Evolutionary conservation across 2,329 filamentous ascomycete genomes (phyloP), one percentile per base, ranked within the genome.

Genomic region (Penicillium sp.): DNA sequence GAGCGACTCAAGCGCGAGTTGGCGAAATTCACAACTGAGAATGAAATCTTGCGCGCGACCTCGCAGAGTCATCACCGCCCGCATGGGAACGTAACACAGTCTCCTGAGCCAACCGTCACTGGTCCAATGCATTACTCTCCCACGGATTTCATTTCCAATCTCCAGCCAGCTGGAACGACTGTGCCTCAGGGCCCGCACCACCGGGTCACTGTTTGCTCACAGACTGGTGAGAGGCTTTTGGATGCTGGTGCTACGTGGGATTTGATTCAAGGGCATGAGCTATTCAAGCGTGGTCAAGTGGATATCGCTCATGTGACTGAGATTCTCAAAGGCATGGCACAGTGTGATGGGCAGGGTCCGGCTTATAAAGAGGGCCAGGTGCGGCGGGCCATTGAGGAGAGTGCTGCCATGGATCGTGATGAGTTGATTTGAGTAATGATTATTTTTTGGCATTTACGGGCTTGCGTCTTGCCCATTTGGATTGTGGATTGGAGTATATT

Each of bases 21-120:
- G 27, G 89, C 94, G 61, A 89, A 89, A 68, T 85, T 90, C 49
- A 87, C 86, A 56, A 96, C 91, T 8, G 92, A 97, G 71, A 97
- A 97, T 71, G 90, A 97, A 74, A 92, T 97, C 50, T 79, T 97
- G 34, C 88, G 91, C 44, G 91, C 91, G 5, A 96, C 91, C 1
- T 86, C 87, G 6, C 77, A 61, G 58, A 59, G 56, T 59, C 64
- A 68, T 59, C 64, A 68, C 67, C 67, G 74, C 66, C 72, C 71
- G 51, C 72, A 78, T 58, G 43, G 77, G 77, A 58, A 74, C 75
- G 60, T 70, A 69, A 44, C 39, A 18, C 43, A 53, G 31, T 59
- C 55, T 31, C 55, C 63, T 5, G 67, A 72, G 21, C 78, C 81
- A 11, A 75, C 77, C 9, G 81, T 82, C 4, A 85, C 86, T 0